Evolutionary conservation across 2,329 filamentous ascomycete species (phyloP).

Genomic region (Colletotrichum musae): DNA sequence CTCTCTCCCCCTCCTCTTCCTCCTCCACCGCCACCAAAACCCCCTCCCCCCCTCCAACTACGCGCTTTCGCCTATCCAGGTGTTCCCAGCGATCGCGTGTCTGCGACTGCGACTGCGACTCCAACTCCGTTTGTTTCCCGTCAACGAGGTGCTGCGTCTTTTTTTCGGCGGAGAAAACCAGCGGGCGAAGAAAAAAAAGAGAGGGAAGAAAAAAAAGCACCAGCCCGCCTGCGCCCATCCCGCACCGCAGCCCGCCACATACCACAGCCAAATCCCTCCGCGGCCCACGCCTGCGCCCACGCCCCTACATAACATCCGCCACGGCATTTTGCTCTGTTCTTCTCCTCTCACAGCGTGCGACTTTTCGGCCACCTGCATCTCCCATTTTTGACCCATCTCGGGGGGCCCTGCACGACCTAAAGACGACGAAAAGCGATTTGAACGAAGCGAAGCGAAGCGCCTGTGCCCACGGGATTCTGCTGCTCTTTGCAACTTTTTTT

Average conservation of each 20-base stretch:
- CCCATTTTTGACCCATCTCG: slow-evolving; percentile 33
- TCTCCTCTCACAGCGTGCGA: slow-evolving; percentile 35
- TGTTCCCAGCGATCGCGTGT: slow-evolving; percentile 28
- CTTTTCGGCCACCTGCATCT: slow-evolving; percentile 32
- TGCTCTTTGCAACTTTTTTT: slow-evolving; percentile 19
- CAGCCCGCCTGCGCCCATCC: slow-evolving; percentile 37
- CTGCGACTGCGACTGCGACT: slow-evolving; percentile 30
- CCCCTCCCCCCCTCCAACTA: neutral
- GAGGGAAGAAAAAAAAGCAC: slow-evolving; percentile 19
- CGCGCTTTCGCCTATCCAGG: neutral
- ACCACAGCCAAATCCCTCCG: slow-evolving; percentile 32
- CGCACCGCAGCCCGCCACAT: slow-evolving; percentile 37
- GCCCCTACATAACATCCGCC: slow-evolving; percentile 40
- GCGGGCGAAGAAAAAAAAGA: slow-evolving; percentile 17
- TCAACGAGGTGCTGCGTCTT: slow-evolving; percentile 10
- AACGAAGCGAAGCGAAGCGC: slow-evolving; percentile 40
- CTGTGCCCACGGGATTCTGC: slow-evolving; percentile 7
- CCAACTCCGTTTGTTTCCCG: slow-evolving; percentile 11
- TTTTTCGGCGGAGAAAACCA: slow-evolving; percentile 40
- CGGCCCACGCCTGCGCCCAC: slow-evolving; percentile 18
- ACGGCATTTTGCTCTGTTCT: slow-evolving; percentile 27
- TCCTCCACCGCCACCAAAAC: slow-evolving; percentile 10
- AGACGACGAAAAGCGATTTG: slow-evolving; percentile 21
- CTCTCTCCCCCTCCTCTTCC: slow-evolving; percentile 9
- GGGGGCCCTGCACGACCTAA: slow-evolving; percentile 30